Evolutionary conservation across 257 asterid genomes (phyloP), one percentile per base, ranked within the genome.

Genomic region (Solanum ossicruentum): DNA sequence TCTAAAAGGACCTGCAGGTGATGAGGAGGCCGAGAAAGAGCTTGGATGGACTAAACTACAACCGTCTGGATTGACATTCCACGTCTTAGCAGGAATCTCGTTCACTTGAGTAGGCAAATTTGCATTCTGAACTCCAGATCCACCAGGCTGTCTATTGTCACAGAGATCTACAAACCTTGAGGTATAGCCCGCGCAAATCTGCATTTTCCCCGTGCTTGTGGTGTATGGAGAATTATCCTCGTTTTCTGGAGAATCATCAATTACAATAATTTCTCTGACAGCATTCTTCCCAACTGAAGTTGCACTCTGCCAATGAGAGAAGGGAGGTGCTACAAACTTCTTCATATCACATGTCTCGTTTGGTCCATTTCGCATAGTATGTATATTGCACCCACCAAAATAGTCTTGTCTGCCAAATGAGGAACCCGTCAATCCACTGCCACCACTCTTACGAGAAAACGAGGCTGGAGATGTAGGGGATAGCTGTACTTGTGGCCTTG

Each of bases 231-330:
- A 49, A 63, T 78, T 66, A 54, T 56, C 81, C 84, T 87, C 89
- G 49, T 71, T 83, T 80, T 91, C 90, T 10, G 89, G 91, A 3
- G 91, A 83, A 88, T 85, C 97, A 72, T 91, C 91, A 49, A 92
- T 89, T 10, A 91, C 85, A 41, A 89, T 89, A 60, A 91, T 69
- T 78, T 94, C 93, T 84, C 85, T 88, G 81, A 21, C 69, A 18
- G 70, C 82, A 49, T 87, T 88, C 4, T 18, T 8, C 67, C 85
- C 88, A 26, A 86, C 67, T 82, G 88, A 66, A 60, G 87, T 85
- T 75, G 84, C 51, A 81, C 66, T 84, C 54, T 51, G 81, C 71
- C 66, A 60, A 18, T 65, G 89, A 45, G 86, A 80, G 82, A 17
- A 26, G 41, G 88, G 88, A 66, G 77, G 81, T 36, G 47, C 83